These are phyloP conservation scores for Huntiella omanensis DNA, from an alignment of 2,329 filamentous ascomycete species.

Conservation along the genomic window DNA sequence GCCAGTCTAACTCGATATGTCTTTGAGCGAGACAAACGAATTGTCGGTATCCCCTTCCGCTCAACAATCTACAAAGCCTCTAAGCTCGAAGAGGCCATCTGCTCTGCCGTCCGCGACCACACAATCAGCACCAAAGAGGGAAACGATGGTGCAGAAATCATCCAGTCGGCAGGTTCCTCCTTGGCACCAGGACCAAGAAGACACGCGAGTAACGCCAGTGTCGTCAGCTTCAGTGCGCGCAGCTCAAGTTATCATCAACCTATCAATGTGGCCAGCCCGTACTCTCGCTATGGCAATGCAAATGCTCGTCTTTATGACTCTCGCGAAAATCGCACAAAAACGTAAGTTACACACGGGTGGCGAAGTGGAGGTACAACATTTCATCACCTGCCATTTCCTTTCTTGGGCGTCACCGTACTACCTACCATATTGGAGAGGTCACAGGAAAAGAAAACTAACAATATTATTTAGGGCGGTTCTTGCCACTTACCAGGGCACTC, in stretches of 20 bases:
- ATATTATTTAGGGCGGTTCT: constrained; percentile 59
- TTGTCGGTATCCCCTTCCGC: constrained; percentile 85
- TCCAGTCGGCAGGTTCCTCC: constrained; percentile 20
- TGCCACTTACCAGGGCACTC: constrained; percentile 72
- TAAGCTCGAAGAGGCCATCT: constrained; percentile 83
- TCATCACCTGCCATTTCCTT: too few relatives aligned
- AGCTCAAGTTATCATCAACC: constrained; percentile 41
- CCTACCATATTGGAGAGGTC: too few relatives aligned
- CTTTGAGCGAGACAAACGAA: constrained; percentile 96
- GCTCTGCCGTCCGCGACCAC: constrained; percentile 69
- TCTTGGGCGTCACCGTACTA: too few relatives aligned
- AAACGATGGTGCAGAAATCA: constrained; percentile 44
- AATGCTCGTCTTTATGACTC: constrained; percentile 78
- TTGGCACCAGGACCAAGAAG: constrained; percentile 32
- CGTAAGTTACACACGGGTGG: constrained; percentile 35
- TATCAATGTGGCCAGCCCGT: constrained; percentile 30
- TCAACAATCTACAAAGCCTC: constrained; percentile 95
- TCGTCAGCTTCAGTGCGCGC: constrained; percentile 59
- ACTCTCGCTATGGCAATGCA: constrained; percentile 54
- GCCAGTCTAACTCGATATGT: constrained; percentile 86
- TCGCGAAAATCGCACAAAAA: constrained; percentile 72
- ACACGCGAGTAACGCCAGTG: constrained; percentile 62
- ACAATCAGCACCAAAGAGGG: constrained; percentile 66
- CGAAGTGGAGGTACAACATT: too few relatives aligned
- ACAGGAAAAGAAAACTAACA: not conserved